A percentile compares a stretch with the other conserved stretches of the same genome.
Conservation (phyloP, 768 basidiomycete species). For the Amanita muscaria region DNA sequence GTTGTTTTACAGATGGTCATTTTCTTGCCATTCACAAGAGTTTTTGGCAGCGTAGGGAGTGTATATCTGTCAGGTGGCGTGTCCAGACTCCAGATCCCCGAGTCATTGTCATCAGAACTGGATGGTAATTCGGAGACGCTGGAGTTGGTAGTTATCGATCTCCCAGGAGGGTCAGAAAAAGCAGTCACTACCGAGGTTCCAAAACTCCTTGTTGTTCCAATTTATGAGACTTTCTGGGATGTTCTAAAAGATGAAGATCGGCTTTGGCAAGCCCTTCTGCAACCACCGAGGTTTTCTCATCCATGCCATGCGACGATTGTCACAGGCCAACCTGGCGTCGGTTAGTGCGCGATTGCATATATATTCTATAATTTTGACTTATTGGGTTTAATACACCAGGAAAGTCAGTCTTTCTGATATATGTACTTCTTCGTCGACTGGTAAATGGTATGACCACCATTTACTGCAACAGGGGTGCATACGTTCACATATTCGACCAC, state of each 20-base stretch:
- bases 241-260: conserved; percentile 2
- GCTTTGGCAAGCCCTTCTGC: conserved; percentile 10
- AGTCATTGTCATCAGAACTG: neutral
- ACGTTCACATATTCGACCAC: conserved; percentile 7
- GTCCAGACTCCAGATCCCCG: neutral
- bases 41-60: neutral
- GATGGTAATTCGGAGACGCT: neutral
- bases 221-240: conserved; percentile 7
- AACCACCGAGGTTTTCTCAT: conserved; percentile 2
- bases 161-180: neutral
- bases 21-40: neutral
- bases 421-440: conserved; percentile 9
- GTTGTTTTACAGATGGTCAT: conserved; percentile 2
- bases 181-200: neutral
- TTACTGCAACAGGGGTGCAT: conserved; percentile 3
- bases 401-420: conserved; percentile 9
- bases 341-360: neutral
- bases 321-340: too few species aligned
- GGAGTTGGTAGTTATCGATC: conserved; percentile 1
- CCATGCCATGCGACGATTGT: conserved; percentile 7
- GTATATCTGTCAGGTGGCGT: neutral
- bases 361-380: conserved; percentile 3
- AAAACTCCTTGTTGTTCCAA: conserved; percentile 2
- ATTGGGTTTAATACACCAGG: conserved; percentile 3
- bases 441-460: conserved; percentile 6